A percentile compares a stretch with the other conserved stretches of the same genome.
Conservation (phyloP, 2,329 filamentous ascomycete genomes). For the Verticillium zaregamsianum region DNA sequence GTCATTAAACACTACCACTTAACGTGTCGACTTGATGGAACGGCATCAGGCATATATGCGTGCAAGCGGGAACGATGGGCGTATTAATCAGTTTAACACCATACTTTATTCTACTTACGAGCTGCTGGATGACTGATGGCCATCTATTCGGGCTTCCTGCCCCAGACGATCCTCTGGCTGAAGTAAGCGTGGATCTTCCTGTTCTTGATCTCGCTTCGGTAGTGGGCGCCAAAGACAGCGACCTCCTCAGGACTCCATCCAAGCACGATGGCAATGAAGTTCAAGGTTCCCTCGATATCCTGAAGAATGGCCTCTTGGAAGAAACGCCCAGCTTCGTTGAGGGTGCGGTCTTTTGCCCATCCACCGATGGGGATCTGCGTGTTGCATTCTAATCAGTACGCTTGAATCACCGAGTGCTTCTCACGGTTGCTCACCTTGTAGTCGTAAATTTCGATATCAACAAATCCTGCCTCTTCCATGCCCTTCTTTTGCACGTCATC, state of each 20-base stretch:
- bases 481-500: slow-evolving; percentile 23
- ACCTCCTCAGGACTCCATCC: slow-evolving; percentile 29
- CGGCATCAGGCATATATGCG: too few relatives aligned
- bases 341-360: slow-evolving; percentile 33
- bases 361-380: slow-evolving; percentile 24
- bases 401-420: not conserved
- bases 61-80: too few relatives aligned
- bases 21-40: too few relatives aligned
- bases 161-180: slow-evolving; percentile 23
- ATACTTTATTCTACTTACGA: too few relatives aligned
- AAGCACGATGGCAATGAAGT: slow-evolving; percentile 16
- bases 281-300: slow-evolving; percentile 23
- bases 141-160: slow-evolving; percentile 16
- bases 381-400: not conserved
- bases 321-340: slow-evolving; percentile 31
- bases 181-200: slow-evolving; percentile 23
- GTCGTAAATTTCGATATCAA: slow-evolving; percentile 16
- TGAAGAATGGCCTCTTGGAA: slow-evolving; percentile 23
- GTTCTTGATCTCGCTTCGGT: slow-evolving; percentile 25
- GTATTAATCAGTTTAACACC: too few relatives aligned
- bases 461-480: slow-evolving; percentile 24
- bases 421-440: slow-evolving; percentile 9
- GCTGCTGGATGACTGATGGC: too few relatives aligned
- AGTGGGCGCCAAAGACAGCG: slow-evolving; percentile 26
- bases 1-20: too few relatives aligned